Evolutionary conservation across 805 yeast genomes (phyloP), one percentile per base, ranked within the genome.

Genomic region (Candida stauntonica): DNA sequence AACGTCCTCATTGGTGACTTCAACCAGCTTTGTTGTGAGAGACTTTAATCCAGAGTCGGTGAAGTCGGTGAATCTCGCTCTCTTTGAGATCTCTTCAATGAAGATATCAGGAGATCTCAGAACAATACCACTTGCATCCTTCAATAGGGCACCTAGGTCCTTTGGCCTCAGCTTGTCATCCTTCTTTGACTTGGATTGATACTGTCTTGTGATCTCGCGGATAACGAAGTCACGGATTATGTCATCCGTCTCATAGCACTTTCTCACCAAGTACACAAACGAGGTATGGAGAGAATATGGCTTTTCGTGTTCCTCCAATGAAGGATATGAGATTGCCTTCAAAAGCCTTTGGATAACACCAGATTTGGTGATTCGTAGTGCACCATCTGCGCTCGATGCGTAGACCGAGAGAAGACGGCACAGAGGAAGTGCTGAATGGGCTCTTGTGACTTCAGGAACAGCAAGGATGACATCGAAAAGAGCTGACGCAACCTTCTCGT

Each of bases 161-260:
- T 72, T 62, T n/a, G 63, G 59, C 34, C 57, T 58, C 15, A 53
- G 59, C 20, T 51, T 52, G 5, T 35, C 35, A 2, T 44, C 52
- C 24, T 55, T 60, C 17, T 60, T 50, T n/a, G 49, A 56, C 32
- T 55, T 60, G 2, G 62, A 52, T 1, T 57, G 57, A 33, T 79
- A 68, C 21, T 68, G 61, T 18, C 61, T 64, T 4, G 68, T 56
- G 9, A 85, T 55, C 39, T 81, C 87, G 17, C 69, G 63, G 1
- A 61, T 50, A 51, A 86, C 73, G 27, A 73, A 61, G 8, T 63
- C 62, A 20, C 66, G 63, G 5, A 86, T 62, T 11, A 74, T 61
- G 0, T 67, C 70, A 0, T 63, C 56, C 3, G 77, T 72, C 57
- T 88, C 97, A 55, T 81, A 77, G 41, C 88, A 79, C 31, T 83